Conservation (phyloP, 352 stramenopile species). For the Phytophthora sp. region DNA sequence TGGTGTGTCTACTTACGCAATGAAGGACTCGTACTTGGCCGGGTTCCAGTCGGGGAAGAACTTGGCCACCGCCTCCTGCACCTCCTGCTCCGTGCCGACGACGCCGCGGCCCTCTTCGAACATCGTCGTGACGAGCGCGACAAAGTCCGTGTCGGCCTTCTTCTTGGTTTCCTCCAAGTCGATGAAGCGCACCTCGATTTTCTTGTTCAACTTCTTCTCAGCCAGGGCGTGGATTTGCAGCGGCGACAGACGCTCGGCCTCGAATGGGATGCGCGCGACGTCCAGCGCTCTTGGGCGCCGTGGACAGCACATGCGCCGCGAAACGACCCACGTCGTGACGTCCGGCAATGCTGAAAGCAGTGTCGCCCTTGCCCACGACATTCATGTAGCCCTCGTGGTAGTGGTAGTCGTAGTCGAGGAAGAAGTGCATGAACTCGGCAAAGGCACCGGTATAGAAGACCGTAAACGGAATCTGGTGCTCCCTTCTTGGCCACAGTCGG, state of each 20-base stretch:
- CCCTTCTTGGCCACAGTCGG: conserved; percentile 20
- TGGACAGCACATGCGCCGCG: conserved; percentile 24
- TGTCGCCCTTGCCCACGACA: conserved; percentile 25
- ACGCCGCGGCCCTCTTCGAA: conserved; percentile 28
- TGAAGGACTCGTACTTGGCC: conserved; percentile 18
- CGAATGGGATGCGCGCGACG: conserved; percentile 19
- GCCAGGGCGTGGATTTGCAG: conserved; percentile 22
- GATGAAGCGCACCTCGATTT: conserved; percentile 26
- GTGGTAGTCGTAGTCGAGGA: conserved; percentile 20
- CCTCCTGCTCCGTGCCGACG: conserved; percentile 12
- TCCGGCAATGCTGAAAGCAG: neutral
- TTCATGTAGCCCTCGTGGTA: conserved; percentile 23
- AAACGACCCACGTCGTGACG: conserved; percentile 12
- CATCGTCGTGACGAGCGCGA: conserved; percentile 22
- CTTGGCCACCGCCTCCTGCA: conserved; percentile 21
- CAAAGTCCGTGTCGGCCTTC: conserved; percentile 31
- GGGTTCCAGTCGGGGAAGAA: conserved; percentile 30
- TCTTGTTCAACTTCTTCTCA: conserved; percentile 32
- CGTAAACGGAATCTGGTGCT: conserved; percentile 11
- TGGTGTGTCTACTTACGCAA: no score
- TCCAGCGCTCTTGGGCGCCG: conserved; percentile 15
- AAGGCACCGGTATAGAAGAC: conserved; percentile 30
- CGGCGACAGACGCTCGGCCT: conserved; percentile 20
- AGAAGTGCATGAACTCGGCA: conserved; percentile 7
- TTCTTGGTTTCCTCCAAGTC: conserved; percentile 29